A percentile compares a stretch with the other conserved stretches of the same genome.
phyloP scores from a whole-genome alignment of 1,284 basidiomycete genomes.

The Rhodofomes roseus region DNA sequence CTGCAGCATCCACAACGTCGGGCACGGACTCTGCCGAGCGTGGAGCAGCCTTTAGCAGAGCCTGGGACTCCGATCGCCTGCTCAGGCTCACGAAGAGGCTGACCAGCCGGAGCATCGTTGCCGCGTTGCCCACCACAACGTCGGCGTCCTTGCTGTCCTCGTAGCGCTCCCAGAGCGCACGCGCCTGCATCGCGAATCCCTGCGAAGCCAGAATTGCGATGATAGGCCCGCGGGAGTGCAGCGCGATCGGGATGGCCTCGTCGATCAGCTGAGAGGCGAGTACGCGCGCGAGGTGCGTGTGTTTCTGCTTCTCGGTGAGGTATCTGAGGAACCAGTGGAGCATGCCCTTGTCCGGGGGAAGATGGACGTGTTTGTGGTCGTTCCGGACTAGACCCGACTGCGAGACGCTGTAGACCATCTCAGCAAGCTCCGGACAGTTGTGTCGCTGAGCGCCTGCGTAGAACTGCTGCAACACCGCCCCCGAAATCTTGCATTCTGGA shows the following conservation, averaged over 20 bases:
- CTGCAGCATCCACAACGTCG: slow-evolving; percentile 4
- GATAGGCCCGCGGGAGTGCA: slow-evolving; percentile 42
- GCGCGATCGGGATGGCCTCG: slow-evolving; percentile 35
- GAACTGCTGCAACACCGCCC: slow-evolving; percentile 21
- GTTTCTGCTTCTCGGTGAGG: slow-evolving; percentile 35
- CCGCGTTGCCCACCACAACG: slow-evolving; percentile 41
- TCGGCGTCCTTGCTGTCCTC: slow-evolving; percentile 30
- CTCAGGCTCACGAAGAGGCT: slow-evolving; percentile 44
- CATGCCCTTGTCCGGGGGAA: slow-evolving; percentile 41
- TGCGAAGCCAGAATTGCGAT: slow-evolving; percentile 41
- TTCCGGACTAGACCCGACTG: background rate
- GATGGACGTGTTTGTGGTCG: slow-evolving; percentile 34
- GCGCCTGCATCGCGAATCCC: slow-evolving; percentile 45
- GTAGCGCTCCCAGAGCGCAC: slow-evolving; percentile 55
- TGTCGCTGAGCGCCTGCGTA: slow-evolving; percentile 21
- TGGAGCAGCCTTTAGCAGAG: background rate
- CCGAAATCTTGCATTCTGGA: slow-evolving; percentile 11
- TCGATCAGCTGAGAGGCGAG: slow-evolving; percentile 48
- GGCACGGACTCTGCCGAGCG: background rate
- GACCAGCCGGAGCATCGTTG: slow-evolving; percentile 51
- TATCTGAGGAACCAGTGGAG: slow-evolving; percentile 50
- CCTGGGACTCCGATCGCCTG: background rate
- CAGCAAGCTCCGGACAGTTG: slow-evolving; percentile 12
- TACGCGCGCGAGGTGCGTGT: slow-evolving; percentile 35
- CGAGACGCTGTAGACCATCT: slow-evolving; percentile 19